A percentile compares a stretch with the other conserved stretches of the same genome.
These are phyloP conservation scores for Triticum timopheevii DNA, from an alignment of 176 grass and related monocot species.

Conservation along the genomic window DNA sequence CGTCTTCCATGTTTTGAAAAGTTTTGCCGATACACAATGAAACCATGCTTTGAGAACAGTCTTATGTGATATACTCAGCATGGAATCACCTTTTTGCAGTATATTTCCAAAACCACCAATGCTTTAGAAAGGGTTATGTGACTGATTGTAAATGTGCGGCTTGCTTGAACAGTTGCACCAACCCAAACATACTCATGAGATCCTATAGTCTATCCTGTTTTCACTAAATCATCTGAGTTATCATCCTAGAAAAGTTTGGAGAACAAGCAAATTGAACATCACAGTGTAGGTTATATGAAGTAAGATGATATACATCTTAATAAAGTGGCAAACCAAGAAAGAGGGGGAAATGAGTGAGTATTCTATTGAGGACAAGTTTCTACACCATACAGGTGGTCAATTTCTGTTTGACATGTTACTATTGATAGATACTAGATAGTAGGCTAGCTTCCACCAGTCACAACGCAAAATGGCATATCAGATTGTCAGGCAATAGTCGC, in stretches of 20 bases:
- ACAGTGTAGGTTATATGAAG: not conserved
- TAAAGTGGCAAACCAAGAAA: not conserved
- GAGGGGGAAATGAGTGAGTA: not conserved
- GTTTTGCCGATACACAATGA: not conserved
- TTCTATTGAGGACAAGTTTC: not conserved
- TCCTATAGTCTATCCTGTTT: not conserved
- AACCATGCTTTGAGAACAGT: not conserved
- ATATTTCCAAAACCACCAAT: not conserved
- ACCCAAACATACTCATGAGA: not conserved
- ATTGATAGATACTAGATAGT: not conserved
- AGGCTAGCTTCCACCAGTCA: not conserved
- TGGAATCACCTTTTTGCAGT: not conserved
- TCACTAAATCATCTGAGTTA: slow-evolving; percentile 2
- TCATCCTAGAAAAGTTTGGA: slow-evolving; percentile 3
- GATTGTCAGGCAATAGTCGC: not conserved
- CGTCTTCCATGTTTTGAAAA: not conserved
- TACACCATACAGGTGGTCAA: not conserved
- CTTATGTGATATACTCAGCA: not conserved
- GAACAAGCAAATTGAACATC: not conserved
- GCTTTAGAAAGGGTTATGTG: not conserved
- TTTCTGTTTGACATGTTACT: not conserved
- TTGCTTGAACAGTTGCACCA: not conserved
- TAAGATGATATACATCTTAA: not conserved
- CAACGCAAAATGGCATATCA: not conserved
- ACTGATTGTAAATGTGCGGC: not conserved